A percentile compares a stretch with the other conserved stretches of the same genome.
phyloP scores from a whole-genome alignment of 2,329 filamentous ascomycete species.

The Aureobasidium sp. region DNA sequence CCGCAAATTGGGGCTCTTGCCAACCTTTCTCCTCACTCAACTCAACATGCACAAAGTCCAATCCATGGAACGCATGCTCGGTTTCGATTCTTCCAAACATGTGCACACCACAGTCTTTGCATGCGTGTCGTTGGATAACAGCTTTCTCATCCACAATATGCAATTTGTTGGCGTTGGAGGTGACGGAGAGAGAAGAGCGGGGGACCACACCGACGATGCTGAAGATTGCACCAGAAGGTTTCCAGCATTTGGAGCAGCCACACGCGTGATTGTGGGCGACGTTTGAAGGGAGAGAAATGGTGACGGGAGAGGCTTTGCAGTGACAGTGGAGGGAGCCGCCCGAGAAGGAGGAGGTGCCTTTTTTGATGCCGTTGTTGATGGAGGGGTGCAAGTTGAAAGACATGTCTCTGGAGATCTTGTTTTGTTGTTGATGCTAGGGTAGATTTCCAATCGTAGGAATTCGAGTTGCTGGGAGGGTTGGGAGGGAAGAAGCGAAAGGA shows the following conservation, averaged over 20 bases:
- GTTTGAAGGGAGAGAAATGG: slow-evolving; percentile 51
- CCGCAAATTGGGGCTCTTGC: slow-evolving; percentile 65
- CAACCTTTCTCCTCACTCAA: slow-evolving; percentile 54
- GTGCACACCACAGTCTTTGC: slow-evolving; percentile 54
- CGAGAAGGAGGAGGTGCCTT: slow-evolving; percentile 47
- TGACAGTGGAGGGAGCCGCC: slow-evolving; percentile 58
- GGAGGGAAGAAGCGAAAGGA: background rate
- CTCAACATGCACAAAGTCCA: slow-evolving; percentile 64
- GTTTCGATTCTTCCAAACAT: slow-evolving; percentile 58
- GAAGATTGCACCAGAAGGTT: slow-evolving; percentile 57
- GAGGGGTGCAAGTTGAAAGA: slow-evolving; percentile 51
- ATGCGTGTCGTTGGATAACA: slow-evolving; percentile 55
- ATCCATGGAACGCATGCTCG: slow-evolving; percentile 59
- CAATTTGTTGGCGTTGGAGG: slow-evolving; percentile 53
- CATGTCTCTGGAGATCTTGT: background rate
- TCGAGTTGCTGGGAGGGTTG: no score
- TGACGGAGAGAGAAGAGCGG: slow-evolving; percentile 47
- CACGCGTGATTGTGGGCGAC: slow-evolving; percentile 64
- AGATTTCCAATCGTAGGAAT: no score
- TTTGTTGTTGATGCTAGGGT: background rate
- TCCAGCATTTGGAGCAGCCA: slow-evolving; percentile 68
- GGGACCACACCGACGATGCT: slow-evolving; percentile 57
- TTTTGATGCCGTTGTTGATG: slow-evolving; percentile 55
- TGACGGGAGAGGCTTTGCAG: slow-evolving; percentile 50
- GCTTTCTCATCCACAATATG: slow-evolving; percentile 49